Base-by-base conservation (phyloP, 176 grass and related monocot genomes). In the Musa troglodytarum region DNA sequence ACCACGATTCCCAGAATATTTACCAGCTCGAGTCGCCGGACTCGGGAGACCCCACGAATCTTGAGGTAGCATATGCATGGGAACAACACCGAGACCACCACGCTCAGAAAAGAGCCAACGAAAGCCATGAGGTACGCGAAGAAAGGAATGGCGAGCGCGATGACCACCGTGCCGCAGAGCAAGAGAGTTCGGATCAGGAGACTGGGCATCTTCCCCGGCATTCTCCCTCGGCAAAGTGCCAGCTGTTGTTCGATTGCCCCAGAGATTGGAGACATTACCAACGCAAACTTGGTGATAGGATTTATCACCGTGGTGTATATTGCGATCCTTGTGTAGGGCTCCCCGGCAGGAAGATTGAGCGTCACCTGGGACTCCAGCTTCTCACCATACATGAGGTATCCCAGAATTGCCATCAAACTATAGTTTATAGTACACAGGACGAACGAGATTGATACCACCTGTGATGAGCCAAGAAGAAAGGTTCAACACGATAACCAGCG, bases 41-140 rank as follows among this genome's bases (percentile, higher is more conserved):
- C 77, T 17, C 69, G 83, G 10, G 80, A 2, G 1, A 50, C 22
- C 3, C 87, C 85, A 16, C 86, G 77, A 70, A 96, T 96, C 76
- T 86, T 89, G 62, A 96, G 74, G 83, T 96, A 96, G 69, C 90
- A 92, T 26, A 89, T 4, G 63, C 92, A 92, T 0, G 92, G 92
- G 14, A 96, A 85, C 75, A 96, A 34, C 81, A 96, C 87, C 0
- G 87, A 84, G 13, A 81, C 92, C 67, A 82, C 71, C 50, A 92
- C 74, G 63, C 92, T 92, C 49, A 96, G 78, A 1, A 96, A 76
- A 3, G 89, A 96, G 64, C 92, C 89, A 9, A 96, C 79, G 21
- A 96, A 76, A 66, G 92, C 78, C 92, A 92, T 96, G 43, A 96
- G 87, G 53, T 86, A 77, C 49, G 77, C 92, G 69, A 96, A 96